These are phyloP conservation scores for Paraconiothyrium brasiliense DNA, from an alignment of 2,329 filamentous ascomycete genomes.

Conservation along the genomic window DNA sequence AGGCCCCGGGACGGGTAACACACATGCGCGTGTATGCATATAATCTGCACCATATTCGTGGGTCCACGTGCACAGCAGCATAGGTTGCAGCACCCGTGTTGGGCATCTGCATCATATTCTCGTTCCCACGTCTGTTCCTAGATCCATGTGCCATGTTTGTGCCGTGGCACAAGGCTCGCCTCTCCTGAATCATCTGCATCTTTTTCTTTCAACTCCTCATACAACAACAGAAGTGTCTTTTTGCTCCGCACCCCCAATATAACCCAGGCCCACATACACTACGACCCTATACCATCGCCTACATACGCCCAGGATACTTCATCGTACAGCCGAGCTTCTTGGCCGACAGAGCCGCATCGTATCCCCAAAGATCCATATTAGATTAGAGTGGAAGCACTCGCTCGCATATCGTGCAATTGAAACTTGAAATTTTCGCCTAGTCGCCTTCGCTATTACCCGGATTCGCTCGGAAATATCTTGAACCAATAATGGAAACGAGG, in stretches of 20 bases:
- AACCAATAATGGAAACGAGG: not conserved
- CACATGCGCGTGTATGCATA: not conserved
- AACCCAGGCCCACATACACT: not conserved
- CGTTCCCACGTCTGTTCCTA: not conserved
- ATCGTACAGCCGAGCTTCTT: slow-evolving; percentile 6
- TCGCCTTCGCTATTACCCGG: slow-evolving; percentile 10
- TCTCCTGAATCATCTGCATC: not conserved
- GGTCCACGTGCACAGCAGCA: slow-evolving; percentile 8
- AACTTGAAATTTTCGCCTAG: not conserved
- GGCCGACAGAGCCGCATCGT: slow-evolving; percentile 9
- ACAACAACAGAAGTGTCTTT: not conserved
- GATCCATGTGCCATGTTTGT: not conserved
- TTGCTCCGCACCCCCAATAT: not conserved
- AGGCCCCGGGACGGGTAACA: not conserved
- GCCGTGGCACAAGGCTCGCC: not conserved
- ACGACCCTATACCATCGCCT: not conserved
- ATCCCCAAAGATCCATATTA: slow-evolving; percentile 5
- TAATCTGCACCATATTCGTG: not conserved
- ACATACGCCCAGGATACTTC: slow-evolving; percentile 1
- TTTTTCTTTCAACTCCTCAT: not conserved
- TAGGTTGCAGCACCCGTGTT: too few relatives aligned
- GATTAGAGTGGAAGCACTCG: not conserved
- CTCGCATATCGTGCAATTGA: not conserved
- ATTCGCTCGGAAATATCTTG: not conserved
- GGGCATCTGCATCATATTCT: slow-evolving; percentile 5